Conservation (phyloP, 2,329 filamentous ascomycete species). For the Talaromyces sp. region DNA sequence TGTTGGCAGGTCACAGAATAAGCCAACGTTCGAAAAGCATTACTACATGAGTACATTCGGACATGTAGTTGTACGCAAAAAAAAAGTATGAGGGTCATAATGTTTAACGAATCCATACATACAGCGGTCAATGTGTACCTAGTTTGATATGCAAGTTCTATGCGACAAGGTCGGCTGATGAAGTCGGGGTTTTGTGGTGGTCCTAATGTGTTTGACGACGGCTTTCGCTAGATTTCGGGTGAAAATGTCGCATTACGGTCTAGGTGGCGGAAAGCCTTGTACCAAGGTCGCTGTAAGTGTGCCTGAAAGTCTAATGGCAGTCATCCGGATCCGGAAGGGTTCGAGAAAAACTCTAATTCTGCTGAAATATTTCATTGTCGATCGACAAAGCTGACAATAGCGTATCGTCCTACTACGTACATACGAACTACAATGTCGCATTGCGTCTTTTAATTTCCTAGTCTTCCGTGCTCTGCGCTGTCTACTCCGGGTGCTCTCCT, state of each 20-base stretch:
- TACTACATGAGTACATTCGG: no score
- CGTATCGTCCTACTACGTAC: background rate
- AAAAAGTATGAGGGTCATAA: background rate
- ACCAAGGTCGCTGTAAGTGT: background rate
- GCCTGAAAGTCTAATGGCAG: background rate
- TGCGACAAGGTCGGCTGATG: background rate
- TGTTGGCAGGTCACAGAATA: no score
- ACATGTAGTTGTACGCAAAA: background rate
- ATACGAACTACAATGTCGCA: background rate
- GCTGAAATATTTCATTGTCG: background rate
- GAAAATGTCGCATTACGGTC: background rate
- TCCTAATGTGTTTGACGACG: background rate
- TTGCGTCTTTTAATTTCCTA: background rate
- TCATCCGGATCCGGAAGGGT: conserved; percentile 2
- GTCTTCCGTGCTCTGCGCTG: background rate
- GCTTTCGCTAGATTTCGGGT: background rate
- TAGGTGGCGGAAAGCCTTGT: background rate
- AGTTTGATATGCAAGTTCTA: background rate
- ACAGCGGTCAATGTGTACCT: background rate
- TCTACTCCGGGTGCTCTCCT: background rate
- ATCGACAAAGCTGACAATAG: background rate
- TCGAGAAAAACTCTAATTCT: conserved; percentile 6
- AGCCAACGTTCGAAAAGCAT: no score
- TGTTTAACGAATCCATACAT: background rate
- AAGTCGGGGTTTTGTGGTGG: no score